Evolutionary conservation across 768 basidiomycete genomes (phyloP), one percentile per base, ranked within the genome.

Genomic region (Leccinellum rugosiceps): DNA sequence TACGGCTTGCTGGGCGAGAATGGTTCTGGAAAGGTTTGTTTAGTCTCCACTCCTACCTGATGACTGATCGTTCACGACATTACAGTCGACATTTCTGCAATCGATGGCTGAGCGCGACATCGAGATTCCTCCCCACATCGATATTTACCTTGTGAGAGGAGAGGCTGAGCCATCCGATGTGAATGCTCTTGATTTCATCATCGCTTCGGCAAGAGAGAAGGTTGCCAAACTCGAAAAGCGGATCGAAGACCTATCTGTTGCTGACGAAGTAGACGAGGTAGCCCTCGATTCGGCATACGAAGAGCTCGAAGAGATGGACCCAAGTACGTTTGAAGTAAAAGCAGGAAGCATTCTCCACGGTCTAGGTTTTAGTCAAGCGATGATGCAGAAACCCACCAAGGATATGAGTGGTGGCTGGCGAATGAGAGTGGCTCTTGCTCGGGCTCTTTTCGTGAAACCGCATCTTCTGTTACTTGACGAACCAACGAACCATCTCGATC

Each of bases 391-490:
- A 74, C 90, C 94, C 4, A 99, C 96, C 30, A 96, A 93, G 76
- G 96, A 99, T 72, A 99, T 99, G 96, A 88, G 86, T 67, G 96
- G 96, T 83, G 96, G 96, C 66, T 99, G 96, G 96, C 84, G 96
- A 52, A 99, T 99, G 96, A 86, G 96, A 72, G 96, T 99, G 54
- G 90, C 96, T 14, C 88, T 99, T 38, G 96, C 96, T 32, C 83
- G 96, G 49, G 96, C 96, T 1, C 81, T 99, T 41, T 98, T 98
- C 75, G 77, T 99, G 74, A 98, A 95, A 75, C 96, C 96, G 6
- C 97, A 99, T 78, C 75, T 99, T 25, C 81, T 98, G 32, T 78
- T 99, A 32, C 86, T 99, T 63, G 97, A 98, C 71, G 93, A 96
- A 75, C 88, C 88, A 21, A 92, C 92, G 31, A 93, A 92, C 71